phyloP scores from a whole-genome alignment of 1,284 basidiomycete species.

The Mycosarcoma mackinlayi region DNA sequence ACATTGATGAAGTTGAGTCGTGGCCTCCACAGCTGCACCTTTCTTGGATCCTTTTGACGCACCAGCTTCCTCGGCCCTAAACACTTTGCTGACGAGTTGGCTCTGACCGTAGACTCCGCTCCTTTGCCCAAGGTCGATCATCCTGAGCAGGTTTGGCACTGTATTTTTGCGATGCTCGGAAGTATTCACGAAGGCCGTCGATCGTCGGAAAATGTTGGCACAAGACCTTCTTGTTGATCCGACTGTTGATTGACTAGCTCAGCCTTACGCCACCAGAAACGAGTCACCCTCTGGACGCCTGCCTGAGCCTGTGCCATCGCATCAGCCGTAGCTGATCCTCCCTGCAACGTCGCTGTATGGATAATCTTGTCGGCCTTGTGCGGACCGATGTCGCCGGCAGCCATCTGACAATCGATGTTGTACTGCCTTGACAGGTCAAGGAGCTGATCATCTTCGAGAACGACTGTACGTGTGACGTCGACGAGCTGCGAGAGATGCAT shows the following conservation, averaged over 20 bases:
- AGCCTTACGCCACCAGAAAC: conserved; percentile 17
- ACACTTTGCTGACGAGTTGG: no score
- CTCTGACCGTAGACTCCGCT: no score
- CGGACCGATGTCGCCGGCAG: conserved; percentile 7
- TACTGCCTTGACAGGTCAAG: conserved; percentile 14
- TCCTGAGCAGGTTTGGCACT: no score
- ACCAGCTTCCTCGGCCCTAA: no score
- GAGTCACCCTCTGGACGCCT: conserved; percentile 16
- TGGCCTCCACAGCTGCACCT: not conserved
- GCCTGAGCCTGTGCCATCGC: conserved; percentile 22
- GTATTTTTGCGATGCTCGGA: no score
- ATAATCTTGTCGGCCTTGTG: conserved; percentile 13
- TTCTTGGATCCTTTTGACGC: not conserved
- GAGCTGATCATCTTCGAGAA: conserved; percentile 22
- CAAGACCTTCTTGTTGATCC: conserved; percentile 6
- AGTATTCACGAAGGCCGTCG: not conserved
- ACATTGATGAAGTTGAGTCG: no score
- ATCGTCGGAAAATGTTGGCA: not conserved
- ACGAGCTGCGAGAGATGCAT: conserved; percentile 30
- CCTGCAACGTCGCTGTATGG: conserved; percentile 6
- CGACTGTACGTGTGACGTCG: conserved; percentile 17
- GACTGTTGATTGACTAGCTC: conserved; percentile 18
- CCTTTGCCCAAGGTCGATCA: no score
- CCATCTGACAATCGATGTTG: not conserved
- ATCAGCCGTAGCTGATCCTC: conserved; percentile 9